Evolutionary conservation across 805 yeast species (phyloP).

Genomic region (Hanseniaspora vineae): DNA sequence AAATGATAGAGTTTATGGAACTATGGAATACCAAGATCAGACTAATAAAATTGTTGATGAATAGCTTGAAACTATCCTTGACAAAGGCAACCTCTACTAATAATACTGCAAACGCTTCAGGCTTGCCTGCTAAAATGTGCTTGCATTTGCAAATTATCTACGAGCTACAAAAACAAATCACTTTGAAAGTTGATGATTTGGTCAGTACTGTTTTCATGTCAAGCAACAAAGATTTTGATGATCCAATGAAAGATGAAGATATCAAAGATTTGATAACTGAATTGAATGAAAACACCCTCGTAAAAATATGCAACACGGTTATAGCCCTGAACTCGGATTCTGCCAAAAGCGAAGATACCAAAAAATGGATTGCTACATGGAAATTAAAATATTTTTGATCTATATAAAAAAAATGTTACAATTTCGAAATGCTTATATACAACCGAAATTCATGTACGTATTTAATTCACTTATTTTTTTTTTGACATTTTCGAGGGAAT

Average conservation of each 20-base stretch:
- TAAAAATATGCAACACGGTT: neutral
- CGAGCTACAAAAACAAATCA: slow-evolving; percentile 29
- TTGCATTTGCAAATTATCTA: slow-evolving; percentile 24
- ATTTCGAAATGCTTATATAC: neutral
- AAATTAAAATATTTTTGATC: slow-evolving; percentile 16
- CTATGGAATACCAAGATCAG: slow-evolving; percentile 33
- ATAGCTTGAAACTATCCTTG: neutral
- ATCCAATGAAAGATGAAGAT: slow-evolving; percentile 23
- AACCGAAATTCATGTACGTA: neutral
- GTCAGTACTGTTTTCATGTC: slow-evolving; percentile 41
- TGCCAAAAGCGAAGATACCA: slow-evolving; percentile 2
- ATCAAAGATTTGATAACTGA: slow-evolving; percentile 6
- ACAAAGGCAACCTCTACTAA: neutral
- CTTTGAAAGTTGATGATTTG: slow-evolving; percentile 41
- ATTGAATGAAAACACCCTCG: neutral
- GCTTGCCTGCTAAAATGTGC: neutral
- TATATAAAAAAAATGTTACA: no score
- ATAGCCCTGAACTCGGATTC: slow-evolving; percentile 1
- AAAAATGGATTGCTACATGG: slow-evolving; percentile 24
- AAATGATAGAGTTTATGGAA: slow-evolving; percentile 29
- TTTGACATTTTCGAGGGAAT: no score
- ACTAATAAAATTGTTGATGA: slow-evolving; percentile 41
- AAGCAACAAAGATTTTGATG: slow-evolving; percentile 10
- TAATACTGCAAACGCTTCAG: slow-evolving; percentile 1
- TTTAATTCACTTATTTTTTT: no score